Percentiles rank a stretch among this genome's conserved stretches.
phyloP scores from a whole-genome alignment of 2,329 filamentous ascomycete species.

The Xylaria sp. region DNA sequence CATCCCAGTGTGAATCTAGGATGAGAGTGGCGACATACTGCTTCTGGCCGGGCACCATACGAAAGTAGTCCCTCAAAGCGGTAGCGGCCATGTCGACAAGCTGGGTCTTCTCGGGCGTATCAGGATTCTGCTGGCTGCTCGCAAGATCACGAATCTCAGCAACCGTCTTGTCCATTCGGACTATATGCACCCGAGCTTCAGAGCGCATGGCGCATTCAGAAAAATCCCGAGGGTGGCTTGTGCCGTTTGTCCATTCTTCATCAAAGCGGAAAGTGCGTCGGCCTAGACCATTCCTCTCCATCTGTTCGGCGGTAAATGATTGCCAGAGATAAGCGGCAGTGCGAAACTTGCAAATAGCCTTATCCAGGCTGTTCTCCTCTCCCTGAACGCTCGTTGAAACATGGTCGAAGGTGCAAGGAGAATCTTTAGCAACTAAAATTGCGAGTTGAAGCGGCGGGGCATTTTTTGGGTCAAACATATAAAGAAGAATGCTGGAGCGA shows the following conservation, averaged over 20 bases:
- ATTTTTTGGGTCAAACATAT: constrained; percentile 83
- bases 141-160: constrained; percentile 84
- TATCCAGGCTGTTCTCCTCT: constrained; percentile 84
- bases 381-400: constrained; percentile 77
- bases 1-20: constrained; percentile 91
- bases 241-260: constrained; percentile 92
- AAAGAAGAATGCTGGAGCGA: constrained; percentile 81
- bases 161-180: constrained; percentile 84
- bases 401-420: constrained; percentile 84
- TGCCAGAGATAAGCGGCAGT: constrained; percentile 98
- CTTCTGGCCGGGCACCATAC: constrained; percentile 78
- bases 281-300: constrained; percentile 89
- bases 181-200: constrained; percentile 88
- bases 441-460: constrained; percentile 89
- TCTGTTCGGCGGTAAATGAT: constrained; percentile 95
- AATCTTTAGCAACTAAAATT: constrained; percentile 88
- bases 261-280: constrained; percentile 90
- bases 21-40: constrained; percentile 89
- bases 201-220: constrained; percentile 81
- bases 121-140: constrained; percentile 78
- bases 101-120: constrained; percentile 75
- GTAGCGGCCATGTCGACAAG: constrained; percentile 82
- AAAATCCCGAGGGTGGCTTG: constrained; percentile 79
- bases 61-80: constrained; percentile 82
- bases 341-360: constrained; percentile 87